Evolutionary conservation across 306 rosid species (phyloP), one percentile per base, ranked within the genome.

Genomic region (Lotus japonicus): DNA sequence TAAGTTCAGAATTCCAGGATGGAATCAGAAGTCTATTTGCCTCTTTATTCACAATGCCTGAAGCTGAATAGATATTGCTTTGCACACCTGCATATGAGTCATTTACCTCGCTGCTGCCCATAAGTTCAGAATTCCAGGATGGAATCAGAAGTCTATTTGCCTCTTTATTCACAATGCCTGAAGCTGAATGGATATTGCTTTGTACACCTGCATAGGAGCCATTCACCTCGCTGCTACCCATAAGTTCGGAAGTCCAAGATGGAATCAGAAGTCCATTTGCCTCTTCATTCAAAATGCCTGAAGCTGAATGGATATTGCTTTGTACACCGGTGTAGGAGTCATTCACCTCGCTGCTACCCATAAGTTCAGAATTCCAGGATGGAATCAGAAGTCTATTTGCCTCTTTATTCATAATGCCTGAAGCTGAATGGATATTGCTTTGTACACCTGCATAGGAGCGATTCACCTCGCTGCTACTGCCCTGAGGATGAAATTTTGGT

Each of bases 311-410:
- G 59, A 39, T 50, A 55, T 64, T 68, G 72, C 54, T 49, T 63
- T 38, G 43, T 16, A 69, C 66, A 51, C 31, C 62, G 8, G 77
- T 58, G 65, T 21, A 31, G 76, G 64, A 67, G 36, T 80, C 75
- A 63, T 45, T 63, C 38, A 4, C 56, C 41, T 57, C 57, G 49
- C 58, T 51, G 56, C 49, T 66, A 52, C 36, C 36, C 36, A 31
- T 82, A 61, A 63, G 45, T 70, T 51, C 81, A 54, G 74, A 79
- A 77, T 26, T 77, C 70, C 63, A 58, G 55, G 79, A 58, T 60
- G 61, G 81, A 61, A 75, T 59, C 53, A 33, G 33, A 59, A 71
- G 67, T 69, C 74, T 19, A 54, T 77, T 72, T 60, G 53, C 66
- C 41, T 79, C 64, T 14, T 14, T 42, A 56, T 76, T 33, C 39